Base-by-base conservation (phyloP, 176 grass and related monocot genomes). In the Aegilops tauschii region DNA sequence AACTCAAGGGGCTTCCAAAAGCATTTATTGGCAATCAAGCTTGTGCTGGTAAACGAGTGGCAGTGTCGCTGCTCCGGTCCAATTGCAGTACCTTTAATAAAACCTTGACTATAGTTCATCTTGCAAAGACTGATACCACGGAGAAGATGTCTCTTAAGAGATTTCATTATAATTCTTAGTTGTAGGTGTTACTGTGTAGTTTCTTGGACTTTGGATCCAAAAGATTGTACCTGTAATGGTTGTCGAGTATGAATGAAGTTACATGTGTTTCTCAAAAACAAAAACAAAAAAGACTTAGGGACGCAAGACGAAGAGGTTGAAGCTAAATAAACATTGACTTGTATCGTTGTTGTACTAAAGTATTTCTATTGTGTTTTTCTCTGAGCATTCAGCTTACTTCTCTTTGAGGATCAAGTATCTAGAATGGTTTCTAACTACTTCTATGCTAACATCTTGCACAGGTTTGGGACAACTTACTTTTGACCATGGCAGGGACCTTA, bases 401-500 rank as follows among this genome's bases (percentile, higher is more conserved):
- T 23, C 29, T 27, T 66, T 67, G 83, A 5, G 61, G 73, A 67
- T 77, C 30, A 85, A 12, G 21, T 77, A 66, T 50, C 39, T 66
- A 54, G 28, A 78, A 71, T 68, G 62, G 18, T 63, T 61, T 69
- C 12, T 89, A 64, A 89, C 44, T 32, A 66, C 49, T 47, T 39
- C 18, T 35, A 4, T 69, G 49, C 18, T 75, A 29, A 75, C 31
- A 49, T 39, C 75, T 42, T 83, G 59, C 50, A 61, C 82, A 91
- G 86, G 82, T 56, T 65, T 65, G 86, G 61, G 50, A 49, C 82
- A 61, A 65, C 52, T 77, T 77, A 71, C 52, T 71, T 81, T 37
- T 80, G 39, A 82, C 30, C 70, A 92, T 95, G 93, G 83, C 86
- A 49, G 90, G 90, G 27, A 77, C 90, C 62, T 92, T 92, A 21